A percentile compares a stretch with the other conserved stretches of the same genome.
phyloP scores from a whole-genome alignment of 352 stramenopile species.

The Blastocystis sp. region DNA sequence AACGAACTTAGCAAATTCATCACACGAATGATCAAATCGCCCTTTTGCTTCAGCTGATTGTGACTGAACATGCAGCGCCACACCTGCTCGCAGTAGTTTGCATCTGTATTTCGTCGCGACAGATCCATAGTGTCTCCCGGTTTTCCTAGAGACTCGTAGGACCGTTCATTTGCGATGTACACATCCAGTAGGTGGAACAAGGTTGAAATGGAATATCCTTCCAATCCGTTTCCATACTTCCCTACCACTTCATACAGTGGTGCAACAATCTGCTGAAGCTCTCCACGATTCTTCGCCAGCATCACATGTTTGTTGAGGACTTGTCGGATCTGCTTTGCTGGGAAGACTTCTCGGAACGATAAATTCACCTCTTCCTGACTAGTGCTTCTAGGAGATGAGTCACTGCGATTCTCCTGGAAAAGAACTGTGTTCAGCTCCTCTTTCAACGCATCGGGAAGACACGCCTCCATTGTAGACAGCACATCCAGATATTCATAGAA shows the following conservation, averaged over 20 bases:
- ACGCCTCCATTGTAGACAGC: not conserved
- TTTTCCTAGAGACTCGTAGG: not conserved
- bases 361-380: not conserved
- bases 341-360: constrained; percentile 65
- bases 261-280: constrained; percentile 66
- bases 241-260: constrained; percentile 72
- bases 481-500: constrained; percentile 49
- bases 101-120: not conserved
- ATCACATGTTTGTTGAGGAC: constrained; percentile 65
- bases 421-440: constrained; percentile 11
- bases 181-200: constrained; percentile 63
- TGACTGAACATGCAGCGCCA: constrained; percentile 22
- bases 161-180: constrained; percentile 45
- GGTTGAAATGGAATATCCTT: not conserved
- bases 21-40: constrained; percentile 71
- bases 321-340: constrained; percentile 59
- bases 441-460: not conserved
- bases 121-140: not conserved
- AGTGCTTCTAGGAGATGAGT: not conserved
- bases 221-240: constrained; percentile 75
- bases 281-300: constrained; percentile 65
- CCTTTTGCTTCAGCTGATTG: constrained; percentile 67
- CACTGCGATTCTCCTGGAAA: not conserved
- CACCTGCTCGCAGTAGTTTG: not conserved
- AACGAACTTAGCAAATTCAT: constrained; percentile 76